Percentiles rank a stretch among this genome's conserved stretches.
Conservation (phyloP, 2,329 filamentous ascomycete species). For the Alternaria triticimaculans region DNA sequence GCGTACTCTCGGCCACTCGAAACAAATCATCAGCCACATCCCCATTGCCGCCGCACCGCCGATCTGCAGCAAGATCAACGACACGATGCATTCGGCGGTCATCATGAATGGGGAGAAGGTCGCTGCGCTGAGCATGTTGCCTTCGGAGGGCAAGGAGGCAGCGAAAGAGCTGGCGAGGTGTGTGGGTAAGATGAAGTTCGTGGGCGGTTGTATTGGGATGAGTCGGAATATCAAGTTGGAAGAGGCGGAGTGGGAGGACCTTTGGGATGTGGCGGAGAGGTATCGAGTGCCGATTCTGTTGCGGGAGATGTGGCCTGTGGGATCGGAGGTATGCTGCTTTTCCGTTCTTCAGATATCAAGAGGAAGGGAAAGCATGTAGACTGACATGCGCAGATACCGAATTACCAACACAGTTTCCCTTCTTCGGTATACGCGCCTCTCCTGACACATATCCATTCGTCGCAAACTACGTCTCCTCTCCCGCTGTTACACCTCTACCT, state of each 20-base stretch:
- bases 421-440: constrained; percentile 21
- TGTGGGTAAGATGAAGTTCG: constrained; percentile 54
- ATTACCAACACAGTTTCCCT: constrained; percentile 20
- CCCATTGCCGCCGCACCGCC: constrained; percentile 23
- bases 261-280: constrained; percentile 51
- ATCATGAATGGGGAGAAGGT: constrained; percentile 45
- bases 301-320: constrained; percentile 28
- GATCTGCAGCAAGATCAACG: constrained; percentile 32
- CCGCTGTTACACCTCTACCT: constrained; percentile 60
- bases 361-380: neutral
- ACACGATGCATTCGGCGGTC: constrained; percentile 28
- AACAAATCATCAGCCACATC: constrained; percentile 37
- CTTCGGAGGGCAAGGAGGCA: constrained; percentile 41
- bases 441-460: constrained; percentile 47
- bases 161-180: constrained; percentile 51
- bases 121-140: constrained; percentile 53
- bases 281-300: constrained; percentile 49
- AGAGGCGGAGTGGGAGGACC: constrained; percentile 50
- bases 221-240: constrained; percentile 52
- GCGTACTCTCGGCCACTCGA: constrained; percentile 25
- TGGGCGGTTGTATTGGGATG: constrained; percentile 58
- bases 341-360: neutral
- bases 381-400: constrained; percentile 12
- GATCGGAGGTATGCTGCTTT: constrained; percentile 18
- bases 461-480: constrained; percentile 60